Evolutionary conservation across 2,329 filamentous ascomycete genomes (phyloP).

Genomic region (Aspergillus sergii): DNA sequence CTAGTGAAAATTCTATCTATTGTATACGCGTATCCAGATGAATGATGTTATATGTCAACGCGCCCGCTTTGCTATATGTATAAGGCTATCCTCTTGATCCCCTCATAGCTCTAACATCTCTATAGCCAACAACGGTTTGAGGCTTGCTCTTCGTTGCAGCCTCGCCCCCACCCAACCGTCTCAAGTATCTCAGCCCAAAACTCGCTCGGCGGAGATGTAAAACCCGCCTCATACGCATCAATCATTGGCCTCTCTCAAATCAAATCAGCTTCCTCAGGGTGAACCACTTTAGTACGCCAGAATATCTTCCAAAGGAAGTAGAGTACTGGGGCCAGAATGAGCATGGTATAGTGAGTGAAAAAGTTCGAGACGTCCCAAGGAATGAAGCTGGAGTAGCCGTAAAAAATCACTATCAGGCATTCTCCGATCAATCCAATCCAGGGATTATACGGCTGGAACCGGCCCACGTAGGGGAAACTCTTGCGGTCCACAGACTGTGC

Average conservation of each 20-base stretch:
- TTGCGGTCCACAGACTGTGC: constrained; percentile 56
- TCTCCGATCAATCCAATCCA: not conserved
- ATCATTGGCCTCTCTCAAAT: constrained; percentile 30
- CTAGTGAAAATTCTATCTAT: no score
- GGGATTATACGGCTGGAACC: constrained; percentile 61
- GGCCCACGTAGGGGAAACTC: constrained; percentile 60
- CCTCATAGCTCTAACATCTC: no score
- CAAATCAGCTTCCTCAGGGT: constrained; percentile 58
- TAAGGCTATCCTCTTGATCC: no score
- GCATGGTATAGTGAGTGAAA: constrained; percentile 59
- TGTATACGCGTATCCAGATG: no score
- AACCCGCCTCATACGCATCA: constrained; percentile 13
- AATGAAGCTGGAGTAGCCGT: constrained; percentile 57
- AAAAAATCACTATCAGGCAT: constrained; percentile 36
- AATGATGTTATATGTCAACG: no score
- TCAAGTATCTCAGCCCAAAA: constrained; percentile 8
- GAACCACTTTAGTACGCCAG: constrained; percentile 58
- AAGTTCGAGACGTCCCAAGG: constrained; percentile 48
- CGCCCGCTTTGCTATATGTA: no score
- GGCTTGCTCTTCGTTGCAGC: not conserved
- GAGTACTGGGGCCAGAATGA: constrained; percentile 54
- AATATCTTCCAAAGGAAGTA: constrained; percentile 66
- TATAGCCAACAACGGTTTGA: not conserved
- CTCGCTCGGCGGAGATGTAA: not conserved
- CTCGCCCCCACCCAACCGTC: not conserved